Base-by-base conservation (phyloP, 106 monocot species). In the Allium fistulosum region DNA sequence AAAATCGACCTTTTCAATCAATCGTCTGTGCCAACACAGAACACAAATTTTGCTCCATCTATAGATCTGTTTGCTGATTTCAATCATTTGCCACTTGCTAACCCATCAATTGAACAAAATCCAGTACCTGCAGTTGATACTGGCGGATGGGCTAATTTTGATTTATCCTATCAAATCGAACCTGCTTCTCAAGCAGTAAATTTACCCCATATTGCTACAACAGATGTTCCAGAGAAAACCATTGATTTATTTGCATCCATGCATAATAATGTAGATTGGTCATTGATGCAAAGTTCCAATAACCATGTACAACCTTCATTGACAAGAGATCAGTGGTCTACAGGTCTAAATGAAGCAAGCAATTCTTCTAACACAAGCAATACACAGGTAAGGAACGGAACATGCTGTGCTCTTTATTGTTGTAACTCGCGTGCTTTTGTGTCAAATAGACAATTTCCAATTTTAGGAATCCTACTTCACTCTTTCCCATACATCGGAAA, bases 121-220 rank as follows among this genome's bases (percentile, higher is more conserved):
- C 1, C 76, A 49, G 48, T 58, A 65, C 68, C 72, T 58, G 72
- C 50, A 14, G 22, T 68, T 26, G 81, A 84, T 70, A 80, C 76
- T 82, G 76, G 63, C 51, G 82, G 88, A 14, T 96, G 96, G 96
- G 96, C 96, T 68, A 86, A 79, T 66, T 96, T 96, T 77, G 92
- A 92, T 59, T 67, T 76, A 48, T 67, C 77, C 63, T 69, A 77
- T 9, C 57, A 62, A 56, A 64, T 52, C 22, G 65, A 51, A 69
- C 61, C 67, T 72, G 45, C 71, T 65, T 53, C 58, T 58, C 72
- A 72, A 47, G 28, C 69, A 72, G 45, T 64, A 28, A 26, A 48
- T 2, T 51, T 62, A 76, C 49, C 80, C 58, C 37, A 37, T 37
- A 37, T 37, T 37, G 18, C 17, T 55, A 68, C 61, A 59, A 52